Conservation (phyloP, 1,284 basidiomycete genomes). For the Tetrapyrgos nigripes region DNA sequence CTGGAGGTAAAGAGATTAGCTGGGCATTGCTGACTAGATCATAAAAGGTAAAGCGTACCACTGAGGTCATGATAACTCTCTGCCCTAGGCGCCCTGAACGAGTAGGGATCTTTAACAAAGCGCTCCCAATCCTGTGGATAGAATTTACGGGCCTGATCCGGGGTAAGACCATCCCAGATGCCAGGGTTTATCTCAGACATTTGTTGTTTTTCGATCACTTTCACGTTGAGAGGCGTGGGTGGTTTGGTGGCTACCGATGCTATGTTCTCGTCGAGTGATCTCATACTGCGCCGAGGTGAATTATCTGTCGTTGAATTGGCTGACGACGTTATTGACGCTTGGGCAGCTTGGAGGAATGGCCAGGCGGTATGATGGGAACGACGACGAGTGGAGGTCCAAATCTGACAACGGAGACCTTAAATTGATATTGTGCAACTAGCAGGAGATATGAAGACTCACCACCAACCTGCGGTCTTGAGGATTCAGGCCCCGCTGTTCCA, state of each 20-base stretch:
- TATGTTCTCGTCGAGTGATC: slow-evolving; percentile 5
- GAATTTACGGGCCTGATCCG: slow-evolving; percentile 87
- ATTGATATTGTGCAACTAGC: background rate
- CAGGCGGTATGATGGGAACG: slow-evolving; percentile 95
- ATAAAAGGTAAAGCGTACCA: slow-evolving; percentile 49
- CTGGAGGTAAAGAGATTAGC: slow-evolving; percentile 36
- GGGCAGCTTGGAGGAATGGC: slow-evolving; percentile 77
- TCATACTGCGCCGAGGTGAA: slow-evolving; percentile 16
- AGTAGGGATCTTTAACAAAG: slow-evolving; percentile 92
- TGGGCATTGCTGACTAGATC: background rate
- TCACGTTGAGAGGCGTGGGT: slow-evolving; percentile 55
- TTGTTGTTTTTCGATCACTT: slow-evolving; percentile 93
- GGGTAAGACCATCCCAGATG: slow-evolving; percentile 94
- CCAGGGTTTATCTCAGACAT: slow-evolving; percentile 99
- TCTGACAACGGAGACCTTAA: slow-evolving; percentile 49
- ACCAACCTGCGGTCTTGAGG: slow-evolving; percentile 74
- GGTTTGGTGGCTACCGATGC: slow-evolving; percentile 20
- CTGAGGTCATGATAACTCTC: slow-evolving; percentile 94
- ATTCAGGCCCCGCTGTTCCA: slow-evolving; percentile 72
- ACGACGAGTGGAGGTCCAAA: slow-evolving; percentile 96
- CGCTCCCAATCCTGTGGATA: slow-evolving; percentile 96
- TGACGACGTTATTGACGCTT: slow-evolving; percentile 17
- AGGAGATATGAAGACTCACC: slow-evolving; percentile 50
- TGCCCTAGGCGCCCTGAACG: slow-evolving; percentile 89
- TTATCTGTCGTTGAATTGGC: slow-evolving; percentile 18